Percentiles rank a stretch among this genome's conserved stretches.
Evolutionary conservation across 2,329 filamentous ascomycete genomes (phyloP).

Genomic region (Trichoderma koningii): DNA sequence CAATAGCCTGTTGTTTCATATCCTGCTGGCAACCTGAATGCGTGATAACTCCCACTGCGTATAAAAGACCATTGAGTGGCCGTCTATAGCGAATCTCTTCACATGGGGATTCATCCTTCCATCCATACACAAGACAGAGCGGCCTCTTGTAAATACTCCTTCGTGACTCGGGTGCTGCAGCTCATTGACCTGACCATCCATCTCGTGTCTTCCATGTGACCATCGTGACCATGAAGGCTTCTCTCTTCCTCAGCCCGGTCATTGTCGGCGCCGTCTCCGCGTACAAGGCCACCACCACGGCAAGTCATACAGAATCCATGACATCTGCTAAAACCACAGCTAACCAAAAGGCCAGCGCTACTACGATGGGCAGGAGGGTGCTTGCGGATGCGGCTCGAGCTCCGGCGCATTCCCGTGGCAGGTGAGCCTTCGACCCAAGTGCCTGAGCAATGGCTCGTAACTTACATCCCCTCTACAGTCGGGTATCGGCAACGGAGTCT

Average conservation of each 20-base stretch:
- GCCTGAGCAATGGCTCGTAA: background rate
- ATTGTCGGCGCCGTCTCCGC: background rate
- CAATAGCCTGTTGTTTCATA: too few species aligned
- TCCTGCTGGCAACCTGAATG: too few species aligned
- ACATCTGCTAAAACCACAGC: background rate
- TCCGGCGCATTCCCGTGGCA: conserved; percentile 19
- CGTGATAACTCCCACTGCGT: background rate
- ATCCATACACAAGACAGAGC: background rate
- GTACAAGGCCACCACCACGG: conserved; percentile 19
- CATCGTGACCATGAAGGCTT: background rate
- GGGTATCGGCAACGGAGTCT: conserved; percentile 17
- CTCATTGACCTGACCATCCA: background rate
- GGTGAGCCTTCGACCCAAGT: background rate
- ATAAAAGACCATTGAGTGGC: background rate
- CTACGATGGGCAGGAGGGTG: conserved; percentile 16
- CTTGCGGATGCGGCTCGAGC: conserved; percentile 15
- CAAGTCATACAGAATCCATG: background rate
- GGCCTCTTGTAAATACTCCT: background rate
- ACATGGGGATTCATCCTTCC: background rate
- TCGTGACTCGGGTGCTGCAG: background rate
- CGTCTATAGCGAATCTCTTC: background rate
- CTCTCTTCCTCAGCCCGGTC: background rate
- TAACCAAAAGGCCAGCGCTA: conserved; percentile 4
- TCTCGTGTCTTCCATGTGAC: background rate
- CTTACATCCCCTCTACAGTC: background rate